Evolutionary conservation across 257 asterid species (phyloP).

Genomic region (Penstemon newberryi): DNA sequence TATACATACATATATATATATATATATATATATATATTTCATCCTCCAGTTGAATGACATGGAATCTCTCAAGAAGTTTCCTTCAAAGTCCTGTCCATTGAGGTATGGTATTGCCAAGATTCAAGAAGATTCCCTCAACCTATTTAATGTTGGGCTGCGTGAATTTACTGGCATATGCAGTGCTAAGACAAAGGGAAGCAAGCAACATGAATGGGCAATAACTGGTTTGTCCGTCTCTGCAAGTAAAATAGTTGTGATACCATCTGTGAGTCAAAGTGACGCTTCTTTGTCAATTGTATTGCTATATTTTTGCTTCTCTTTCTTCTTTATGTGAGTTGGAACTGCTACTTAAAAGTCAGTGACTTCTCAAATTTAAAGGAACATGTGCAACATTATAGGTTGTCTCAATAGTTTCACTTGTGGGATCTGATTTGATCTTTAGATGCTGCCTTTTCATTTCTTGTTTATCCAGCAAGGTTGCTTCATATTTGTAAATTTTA

Average conservation of each 20-base stretch:
- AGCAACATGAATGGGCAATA: constrained; percentile 72
- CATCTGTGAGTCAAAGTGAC: constrained; percentile 58
- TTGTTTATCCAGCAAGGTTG: background rate
- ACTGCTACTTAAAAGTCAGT: constrained; percentile 11
- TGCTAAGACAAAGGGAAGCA: constrained; percentile 41
- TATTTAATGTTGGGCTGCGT: constrained; percentile 82
- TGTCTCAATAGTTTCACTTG: constrained; percentile 12
- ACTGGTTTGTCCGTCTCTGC: constrained; percentile 90
- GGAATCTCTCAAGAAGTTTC: constrained; percentile 74
- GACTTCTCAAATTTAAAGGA: constrained; percentile 16
- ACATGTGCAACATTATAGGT: constrained; percentile 5
- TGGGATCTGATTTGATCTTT: constrained; percentile 4
- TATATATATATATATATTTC: constrained; percentile 15
- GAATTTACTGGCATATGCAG: constrained; percentile 64
- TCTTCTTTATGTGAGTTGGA: background rate
- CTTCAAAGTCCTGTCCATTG: constrained; percentile 86
- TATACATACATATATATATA: background rate
- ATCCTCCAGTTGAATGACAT: constrained; percentile 55
- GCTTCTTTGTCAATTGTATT: background rate
- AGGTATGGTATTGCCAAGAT: constrained; percentile 80
- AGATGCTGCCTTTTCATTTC: background rate
- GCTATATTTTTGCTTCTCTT: constrained; percentile 2
- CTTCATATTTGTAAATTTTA: constrained; percentile 17
- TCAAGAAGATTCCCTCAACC: constrained; percentile 81
- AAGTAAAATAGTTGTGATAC: constrained; percentile 72